Evolutionary conservation across 768 basidiomycete genomes (phyloP).

Genomic region (Serendipita sp.): DNA sequence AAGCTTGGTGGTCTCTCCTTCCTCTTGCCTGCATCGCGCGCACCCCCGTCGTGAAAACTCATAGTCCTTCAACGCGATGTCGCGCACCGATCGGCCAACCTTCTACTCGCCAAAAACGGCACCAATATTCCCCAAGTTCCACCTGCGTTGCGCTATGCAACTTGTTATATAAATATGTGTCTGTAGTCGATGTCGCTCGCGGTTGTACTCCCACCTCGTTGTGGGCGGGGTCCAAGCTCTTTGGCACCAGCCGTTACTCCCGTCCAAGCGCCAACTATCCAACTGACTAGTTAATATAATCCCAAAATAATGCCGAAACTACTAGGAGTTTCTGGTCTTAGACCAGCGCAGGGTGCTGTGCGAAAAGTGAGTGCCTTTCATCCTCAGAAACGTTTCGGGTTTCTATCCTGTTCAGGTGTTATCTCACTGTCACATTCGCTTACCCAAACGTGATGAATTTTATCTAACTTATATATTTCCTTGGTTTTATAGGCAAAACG

Average conservation of each 20-base stretch:
- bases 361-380: not conserved
- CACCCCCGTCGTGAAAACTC: not conserved
- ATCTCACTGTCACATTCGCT: not conserved
- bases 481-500: conserved; percentile 60
- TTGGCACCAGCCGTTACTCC: not conserved
- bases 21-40: not conserved
- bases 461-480: not conserved
- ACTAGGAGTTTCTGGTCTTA: not conserved
- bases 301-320: not conserved
- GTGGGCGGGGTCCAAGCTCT: not conserved
- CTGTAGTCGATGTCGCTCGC: not conserved
- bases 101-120: not conserved
- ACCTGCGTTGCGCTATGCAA: not conserved
- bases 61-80: not conserved
- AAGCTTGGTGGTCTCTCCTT: conserved; percentile 3
- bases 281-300: not conserved
- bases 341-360: not conserved
- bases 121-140: not conserved
- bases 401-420: not conserved
- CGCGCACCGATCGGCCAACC: not conserved
- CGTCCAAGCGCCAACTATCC: not conserved
- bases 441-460: not conserved
- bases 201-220: not conserved
- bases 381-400: not conserved
- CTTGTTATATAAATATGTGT: not conserved